Evolutionary conservation across 2,329 filamentous ascomycete species (phyloP).

Genomic region (Sarocladium oryzae): DNA sequence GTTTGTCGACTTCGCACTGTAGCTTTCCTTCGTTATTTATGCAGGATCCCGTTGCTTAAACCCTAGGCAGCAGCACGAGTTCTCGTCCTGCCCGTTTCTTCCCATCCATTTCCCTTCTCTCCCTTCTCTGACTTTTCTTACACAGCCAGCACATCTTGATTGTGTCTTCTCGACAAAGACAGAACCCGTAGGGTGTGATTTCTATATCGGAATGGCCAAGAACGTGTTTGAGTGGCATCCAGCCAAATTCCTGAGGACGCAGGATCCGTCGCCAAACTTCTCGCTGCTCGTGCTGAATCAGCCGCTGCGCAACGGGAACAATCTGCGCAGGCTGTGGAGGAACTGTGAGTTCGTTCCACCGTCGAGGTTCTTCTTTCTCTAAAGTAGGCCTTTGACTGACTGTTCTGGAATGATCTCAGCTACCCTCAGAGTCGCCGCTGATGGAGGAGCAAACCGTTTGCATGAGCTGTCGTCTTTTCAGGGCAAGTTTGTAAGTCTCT

Average conservation of each 20-base stretch:
- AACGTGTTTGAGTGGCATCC: slow-evolving; percentile 32
- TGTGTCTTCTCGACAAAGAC: too few species aligned
- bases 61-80: too few species aligned
- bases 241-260: slow-evolving; percentile 28
- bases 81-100: too few species aligned
- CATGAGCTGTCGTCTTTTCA: slow-evolving; percentile 36
- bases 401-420: slow-evolving; percentile 35
- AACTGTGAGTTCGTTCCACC: slow-evolving; percentile 31
- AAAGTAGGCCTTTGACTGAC: too few species aligned
- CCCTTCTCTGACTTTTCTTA: too few species aligned
- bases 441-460: slow-evolving; percentile 84
- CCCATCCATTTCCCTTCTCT: too few species aligned
- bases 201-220: slow-evolving; percentile 7
- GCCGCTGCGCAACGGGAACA: slow-evolving; percentile 37
- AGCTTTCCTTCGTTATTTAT: too few species aligned
- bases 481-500: slow-evolving; percentile 33
- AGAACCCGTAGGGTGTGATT: too few species aligned
- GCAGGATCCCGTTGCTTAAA: too few species aligned
- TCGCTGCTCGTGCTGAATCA: slow-evolving; percentile 47
- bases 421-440: slow-evolving; percentile 68
- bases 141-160: too few species aligned
- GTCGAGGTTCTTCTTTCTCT: too few species aligned
- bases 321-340: slow-evolving; percentile 43
- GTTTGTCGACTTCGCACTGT: too few species aligned
- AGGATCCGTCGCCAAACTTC: slow-evolving; percentile 27